phyloP scores from a whole-genome alignment of 306 rosid genomes.

The Hippophae tibetana region DNA sequence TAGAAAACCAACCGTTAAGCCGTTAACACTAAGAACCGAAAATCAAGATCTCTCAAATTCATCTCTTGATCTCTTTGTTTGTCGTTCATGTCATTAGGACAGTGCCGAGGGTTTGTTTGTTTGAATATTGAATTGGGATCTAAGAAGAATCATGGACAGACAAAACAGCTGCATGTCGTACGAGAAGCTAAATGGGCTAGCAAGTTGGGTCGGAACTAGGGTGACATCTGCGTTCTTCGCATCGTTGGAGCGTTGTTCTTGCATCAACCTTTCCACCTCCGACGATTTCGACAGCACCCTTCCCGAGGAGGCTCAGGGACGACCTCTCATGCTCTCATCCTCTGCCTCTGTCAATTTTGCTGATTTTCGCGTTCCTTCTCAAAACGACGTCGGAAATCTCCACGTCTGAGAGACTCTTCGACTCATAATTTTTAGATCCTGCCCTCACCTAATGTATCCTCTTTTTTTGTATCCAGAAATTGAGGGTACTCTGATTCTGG shows the following conservation, averaged over 20 bases:
- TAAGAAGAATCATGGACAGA: conserved; percentile 13
- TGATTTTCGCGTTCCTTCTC: conserved; percentile 22
- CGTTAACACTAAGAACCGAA: no score
- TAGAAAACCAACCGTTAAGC: no score
- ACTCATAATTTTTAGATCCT: no score
- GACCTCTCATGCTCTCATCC: conserved; percentile 36
- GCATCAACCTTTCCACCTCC: conserved; percentile 41
- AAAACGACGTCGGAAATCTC: conserved; percentile 28
- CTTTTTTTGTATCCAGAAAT: no score
- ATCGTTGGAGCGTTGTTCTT: conserved; percentile 38
- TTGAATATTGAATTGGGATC: background rate
- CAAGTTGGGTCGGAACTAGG: conserved; percentile 28
- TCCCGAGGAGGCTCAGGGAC: conserved; percentile 35
- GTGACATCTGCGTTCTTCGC: conserved; percentile 44
- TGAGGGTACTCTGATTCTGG: no score
- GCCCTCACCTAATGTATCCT: no score
- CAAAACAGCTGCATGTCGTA: conserved; percentile 27
- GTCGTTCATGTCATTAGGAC: no score
- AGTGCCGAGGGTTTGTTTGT: no score
- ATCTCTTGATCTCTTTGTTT: no score
- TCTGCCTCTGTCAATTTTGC: conserved; percentile 28
- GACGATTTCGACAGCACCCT: conserved; percentile 29
- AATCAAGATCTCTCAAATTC: no score
- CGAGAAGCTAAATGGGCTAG: conserved; percentile 36
- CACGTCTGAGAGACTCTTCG: background rate